Evolutionary conservation across 2,329 filamentous ascomycete species (phyloP), one percentile per base, ranked within the genome.

Genomic region (Nigrograna mackinnonii): DNA sequence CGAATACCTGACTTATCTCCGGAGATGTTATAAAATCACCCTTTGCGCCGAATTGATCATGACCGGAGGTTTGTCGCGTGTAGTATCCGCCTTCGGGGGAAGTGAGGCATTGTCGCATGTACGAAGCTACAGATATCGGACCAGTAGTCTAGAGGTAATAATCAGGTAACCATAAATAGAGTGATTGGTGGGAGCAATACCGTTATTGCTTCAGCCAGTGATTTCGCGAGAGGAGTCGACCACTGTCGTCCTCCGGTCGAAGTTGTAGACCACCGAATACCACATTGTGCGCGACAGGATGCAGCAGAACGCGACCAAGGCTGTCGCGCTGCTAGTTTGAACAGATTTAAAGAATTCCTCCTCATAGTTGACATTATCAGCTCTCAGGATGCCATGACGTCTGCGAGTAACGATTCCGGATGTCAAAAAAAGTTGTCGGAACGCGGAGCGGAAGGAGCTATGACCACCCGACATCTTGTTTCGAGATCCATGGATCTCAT

Each of bases 81-180:
- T 99, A 99, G 74, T 99, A 99, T 40, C 94, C 94, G 44, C 90
- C 91, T 28, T 90, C 73, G 47, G 94, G 89, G 9, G 89, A 88
- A 1, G 94, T 99, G 50, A 99, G 82, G 67, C 92, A 96, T 85
- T 97, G 95, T 65, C 94, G 91, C 94, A 99, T 99, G 69, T 91
- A 99, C 39, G 90, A 86, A 4, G 94, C 91, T 47, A 99, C 81
- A 1, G 94, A 89, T 20, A 97, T 84, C 4, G 94, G 92, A 0
- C 94, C 94, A 9, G 94, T 97, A 30, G 86, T 83, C 84, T 88
- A 55, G 13, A 31, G 71, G 77, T 31, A 42, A 12, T 34, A 11
- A 34, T 13, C 31, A 34, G 16, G 9, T 38, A 37, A 38, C 52
- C 44, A 45, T 36, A 30, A 40, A 14, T 35, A 14, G 13, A n/a